Evolutionary conservation across 148 eudicot genomes (phyloP), one percentile per base, ranked within the genome.

Genomic region (Polygonum maritimum): DNA sequence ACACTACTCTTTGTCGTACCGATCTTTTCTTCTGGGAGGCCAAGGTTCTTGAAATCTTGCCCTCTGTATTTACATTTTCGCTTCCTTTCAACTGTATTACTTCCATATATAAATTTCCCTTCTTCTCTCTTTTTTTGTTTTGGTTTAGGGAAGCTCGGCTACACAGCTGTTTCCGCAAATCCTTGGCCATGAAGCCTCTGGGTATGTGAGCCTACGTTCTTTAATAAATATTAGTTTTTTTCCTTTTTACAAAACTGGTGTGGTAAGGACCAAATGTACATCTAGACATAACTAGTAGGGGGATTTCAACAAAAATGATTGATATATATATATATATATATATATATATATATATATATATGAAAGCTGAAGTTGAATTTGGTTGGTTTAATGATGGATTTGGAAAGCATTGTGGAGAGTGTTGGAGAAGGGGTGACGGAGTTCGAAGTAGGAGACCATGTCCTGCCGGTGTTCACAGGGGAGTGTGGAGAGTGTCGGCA

Each of bases 21-120:
- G 84, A 84, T 65, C 71, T 77, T 62, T 79, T 54, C 81, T 83
- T 83, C 70, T 83, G 86, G 86, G 86, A 83, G 76, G 83, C 83
- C 57, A 83, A 83, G 86, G 86, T 67, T 35, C 71, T 4, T 73
- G 19, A 65, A 13, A 31, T 47, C 18, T 72, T 10, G 13, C 9
- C 15, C 14, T 70, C 48, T 31, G 21, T 36, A 19, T 9, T 40
- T 35, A 33, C 39, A 13, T 36, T 22, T 14, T 47, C 38, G 5
- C 10, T 5, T 22, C 16, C 33, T 22, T 26, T 49, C n/a, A 45
- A 11, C 7, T 73, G 35, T 45, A 40, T 1, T 18, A 44, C 49
- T 36, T 44, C 31, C 26, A 16, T 44, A 21, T 11, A 26, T 26
- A 26, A 26, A 26, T 26, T 26, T 26, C 31, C 31, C 31, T 26